Conservation (phyloP, 2,329 filamentous ascomycete species). For the Coniochaeta prunicola region DNA sequence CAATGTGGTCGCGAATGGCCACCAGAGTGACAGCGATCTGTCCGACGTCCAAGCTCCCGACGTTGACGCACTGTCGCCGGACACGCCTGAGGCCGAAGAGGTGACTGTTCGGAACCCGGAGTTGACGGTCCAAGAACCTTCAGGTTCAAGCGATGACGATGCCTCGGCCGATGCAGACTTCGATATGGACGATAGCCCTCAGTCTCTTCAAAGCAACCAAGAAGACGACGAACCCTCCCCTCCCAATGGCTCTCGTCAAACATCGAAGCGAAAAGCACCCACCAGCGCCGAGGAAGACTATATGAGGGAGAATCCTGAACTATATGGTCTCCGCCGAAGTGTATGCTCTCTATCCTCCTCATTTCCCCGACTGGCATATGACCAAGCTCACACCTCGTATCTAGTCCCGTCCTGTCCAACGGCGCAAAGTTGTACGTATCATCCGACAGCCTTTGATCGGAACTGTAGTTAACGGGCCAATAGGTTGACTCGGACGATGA, state of each 20-base stretch:
- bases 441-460: neutral
- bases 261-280: conserved; percentile 64
- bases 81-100: conserved; percentile 31
- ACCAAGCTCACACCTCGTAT: conserved; percentile 22
- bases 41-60: conserved; percentile 59
- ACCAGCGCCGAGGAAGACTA: conserved; percentile 66
- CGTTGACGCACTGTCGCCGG: conserved; percentile 33
- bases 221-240: conserved; percentile 51
- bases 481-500: conserved; percentile 47
- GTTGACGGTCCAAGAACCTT: conserved; percentile 33
- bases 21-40: conserved; percentile 66
- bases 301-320: conserved; percentile 84
- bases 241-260: conserved; percentile 63
- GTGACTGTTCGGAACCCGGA: conserved; percentile 28
- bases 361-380: conserved; percentile 4
- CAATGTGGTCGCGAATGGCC: conserved; percentile 29
- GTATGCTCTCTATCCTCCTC: conserved; percentile 42
- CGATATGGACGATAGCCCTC: conserved; percentile 59
- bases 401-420: conserved; percentile 50
- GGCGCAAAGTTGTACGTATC: conserved; percentile 46
- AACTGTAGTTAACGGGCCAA: conserved; percentile 11
- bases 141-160: conserved; percentile 44
- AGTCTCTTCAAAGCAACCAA: conserved; percentile 37
- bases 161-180: conserved; percentile 67
- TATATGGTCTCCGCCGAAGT: conserved; percentile 91